These are phyloP conservation scores for Penicillium sp. DNA, from an alignment of 2,329 filamentous ascomycete species.

Conservation along the genomic window DNA sequence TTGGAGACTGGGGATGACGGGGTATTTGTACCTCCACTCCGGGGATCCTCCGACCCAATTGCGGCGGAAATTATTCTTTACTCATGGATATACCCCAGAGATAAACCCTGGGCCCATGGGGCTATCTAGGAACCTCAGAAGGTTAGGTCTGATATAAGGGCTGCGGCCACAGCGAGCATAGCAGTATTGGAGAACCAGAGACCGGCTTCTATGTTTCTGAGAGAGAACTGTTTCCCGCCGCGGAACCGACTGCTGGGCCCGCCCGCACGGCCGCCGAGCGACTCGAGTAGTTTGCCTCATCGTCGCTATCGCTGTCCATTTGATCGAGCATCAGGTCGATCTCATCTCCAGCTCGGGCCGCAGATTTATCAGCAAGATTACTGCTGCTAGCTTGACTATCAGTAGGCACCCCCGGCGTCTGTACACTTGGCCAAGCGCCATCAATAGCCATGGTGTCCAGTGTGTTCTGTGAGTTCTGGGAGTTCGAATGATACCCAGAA, in stretches of 20 bases:
- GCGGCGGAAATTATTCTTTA: neutral
- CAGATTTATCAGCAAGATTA: slow-evolving; percentile 21
- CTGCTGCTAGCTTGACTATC: slow-evolving; percentile 21
- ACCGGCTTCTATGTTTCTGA: neutral
- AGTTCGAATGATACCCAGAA: slow-evolving; percentile 48
- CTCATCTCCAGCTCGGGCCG: slow-evolving; percentile 44
- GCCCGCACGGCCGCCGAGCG: neutral
- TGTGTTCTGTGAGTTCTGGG: slow-evolving; percentile 38
- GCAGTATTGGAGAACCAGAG: neutral
- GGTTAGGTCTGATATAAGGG: neutral
- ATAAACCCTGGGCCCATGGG: slow-evolving; percentile 2
- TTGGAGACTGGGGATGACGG: neutral
- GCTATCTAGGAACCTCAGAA: neutral
- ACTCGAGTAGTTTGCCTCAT: slow-evolving; percentile 27
- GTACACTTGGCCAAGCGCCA: slow-evolving; percentile 30
- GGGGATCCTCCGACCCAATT: neutral
- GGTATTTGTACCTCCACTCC: slow-evolving; percentile 12
- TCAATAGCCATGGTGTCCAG: slow-evolving; percentile 24
- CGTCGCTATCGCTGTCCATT: slow-evolving; percentile 46
- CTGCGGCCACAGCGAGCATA: neutral
- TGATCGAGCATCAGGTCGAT: slow-evolving; percentile 48
- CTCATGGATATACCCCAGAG: neutral
- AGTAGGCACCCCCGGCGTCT: slow-evolving; percentile 20
- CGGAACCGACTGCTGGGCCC: neutral
- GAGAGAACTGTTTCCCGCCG: neutral